Evolutionary conservation across 352 stramenopile species (phyloP).

Genomic region (Phytophthora kernoviae): DNA sequence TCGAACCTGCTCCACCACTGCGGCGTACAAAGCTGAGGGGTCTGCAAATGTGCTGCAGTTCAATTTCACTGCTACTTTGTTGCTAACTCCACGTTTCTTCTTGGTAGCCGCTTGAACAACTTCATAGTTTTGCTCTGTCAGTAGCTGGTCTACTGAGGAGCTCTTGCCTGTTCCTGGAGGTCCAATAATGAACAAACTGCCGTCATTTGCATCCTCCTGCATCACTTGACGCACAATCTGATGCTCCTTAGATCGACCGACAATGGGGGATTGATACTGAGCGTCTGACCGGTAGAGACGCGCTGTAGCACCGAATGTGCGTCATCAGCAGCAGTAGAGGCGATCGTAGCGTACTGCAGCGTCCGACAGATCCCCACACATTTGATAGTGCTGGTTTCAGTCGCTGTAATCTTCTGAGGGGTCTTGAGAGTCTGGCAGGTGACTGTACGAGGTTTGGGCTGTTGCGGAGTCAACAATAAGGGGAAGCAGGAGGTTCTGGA

Average conservation of each 20-base stretch:
- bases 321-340: slow-evolving; percentile 5
- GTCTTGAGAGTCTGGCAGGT: slow-evolving; percentile 9
- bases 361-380: slow-evolving; percentile 10
- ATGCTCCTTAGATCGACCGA: slow-evolving; percentile 49
- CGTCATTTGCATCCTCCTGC: slow-evolving; percentile 6
- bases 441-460: slow-evolving; percentile 12
- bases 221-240: slow-evolving; percentile 41
- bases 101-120: slow-evolving; percentile 6
- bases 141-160: slow-evolving; percentile 53
- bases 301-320: slow-evolving; percentile 31
- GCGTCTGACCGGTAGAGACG: slow-evolving; percentile 30
- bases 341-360: slow-evolving; percentile 15
- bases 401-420: slow-evolving; percentile 4
- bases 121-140: slow-evolving; percentile 35
- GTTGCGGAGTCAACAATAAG: slow-evolving; percentile 29
- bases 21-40: slow-evolving; percentile 47
- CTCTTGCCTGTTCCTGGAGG: slow-evolving; percentile 74
- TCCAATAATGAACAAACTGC: slow-evolving; percentile 68
- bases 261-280: slow-evolving; percentile 26
- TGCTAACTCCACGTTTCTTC: slow-evolving; percentile 12
- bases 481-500: slow-evolving; percentile 13
- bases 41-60: slow-evolving; percentile 75
- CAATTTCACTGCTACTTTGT: slow-evolving; percentile 41
- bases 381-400: slow-evolving; percentile 13
- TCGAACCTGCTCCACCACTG: slow-evolving; percentile 33